phyloP scores from a whole-genome alignment of 306 rosid genomes.

The Astragalus membranaceus region DNA sequence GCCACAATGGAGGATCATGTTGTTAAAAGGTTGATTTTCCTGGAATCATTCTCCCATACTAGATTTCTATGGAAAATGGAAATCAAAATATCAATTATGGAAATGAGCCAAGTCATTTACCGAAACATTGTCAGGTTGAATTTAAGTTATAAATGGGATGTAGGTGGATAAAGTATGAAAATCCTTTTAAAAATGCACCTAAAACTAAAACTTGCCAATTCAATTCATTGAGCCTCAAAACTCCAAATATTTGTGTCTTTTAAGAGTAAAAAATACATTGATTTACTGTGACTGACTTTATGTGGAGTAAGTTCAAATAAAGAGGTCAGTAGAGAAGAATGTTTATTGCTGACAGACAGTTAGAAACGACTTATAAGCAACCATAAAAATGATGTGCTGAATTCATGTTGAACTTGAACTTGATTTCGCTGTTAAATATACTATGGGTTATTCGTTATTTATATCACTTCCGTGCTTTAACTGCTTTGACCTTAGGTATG shows the following conservation, averaged over 20 bases:
- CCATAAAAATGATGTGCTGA: no score
- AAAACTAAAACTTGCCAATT: background rate
- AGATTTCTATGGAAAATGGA: background rate
- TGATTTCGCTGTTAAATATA: no score
- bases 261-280: background rate
- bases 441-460: no score
- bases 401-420: no score
- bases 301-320: no score
- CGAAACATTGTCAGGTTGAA: background rate
- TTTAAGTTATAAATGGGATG: background rate
- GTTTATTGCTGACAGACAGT: no score
- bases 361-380: no score
- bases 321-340: no score
- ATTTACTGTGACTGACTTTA: background rate
- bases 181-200: background rate
- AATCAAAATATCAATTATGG: background rate
- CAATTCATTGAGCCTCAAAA: background rate
- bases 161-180: background rate
- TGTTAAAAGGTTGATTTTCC: slow-evolving; percentile 57
- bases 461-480: no score
- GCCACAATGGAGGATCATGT: slow-evolving; percentile 60
- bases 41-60: background rate
- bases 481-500: no score
- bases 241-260: background rate
- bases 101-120: slow-evolving; percentile 4